Conservation (phyloP, 352 stramenopile genomes). For the Aphanomyces astaci region DNA sequence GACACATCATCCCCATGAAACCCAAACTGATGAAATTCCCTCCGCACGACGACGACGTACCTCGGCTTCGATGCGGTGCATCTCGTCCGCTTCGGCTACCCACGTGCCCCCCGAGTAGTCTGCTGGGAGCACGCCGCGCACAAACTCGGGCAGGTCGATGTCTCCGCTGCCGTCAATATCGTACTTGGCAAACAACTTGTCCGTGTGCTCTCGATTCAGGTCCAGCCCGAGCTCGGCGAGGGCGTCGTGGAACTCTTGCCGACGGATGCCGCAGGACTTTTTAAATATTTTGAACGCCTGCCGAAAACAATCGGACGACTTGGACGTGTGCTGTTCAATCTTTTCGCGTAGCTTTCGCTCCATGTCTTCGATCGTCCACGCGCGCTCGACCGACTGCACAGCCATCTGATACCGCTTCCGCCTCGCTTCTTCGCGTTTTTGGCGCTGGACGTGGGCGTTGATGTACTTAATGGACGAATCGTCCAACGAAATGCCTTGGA, state of each 20-base stretch:
- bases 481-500: conserved; percentile 68
- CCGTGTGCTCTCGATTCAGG: conserved; percentile 41
- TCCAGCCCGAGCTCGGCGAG: conserved; percentile 51
- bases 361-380: conserved; percentile 68
- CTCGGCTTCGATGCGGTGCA: conserved; percentile 45
- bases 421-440: conserved; percentile 43
- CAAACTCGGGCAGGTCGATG: conserved; percentile 76
- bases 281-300: conserved; percentile 79
- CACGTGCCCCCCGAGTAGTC: conserved; percentile 67
- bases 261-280: conserved; percentile 71
- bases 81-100: conserved; percentile 67
- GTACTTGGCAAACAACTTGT: conserved; percentile 60
- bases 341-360: conserved; percentile 75
- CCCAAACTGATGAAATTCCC: neutral
- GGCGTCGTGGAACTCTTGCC: conserved; percentile 56
- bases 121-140: conserved; percentile 59
- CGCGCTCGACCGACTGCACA: conserved; percentile 54
- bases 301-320: conserved; percentile 69
- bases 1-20: neutral
- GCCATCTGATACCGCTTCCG: conserved; percentile 51
- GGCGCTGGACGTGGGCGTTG: conserved; percentile 34
- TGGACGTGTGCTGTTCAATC: conserved; percentile 72
- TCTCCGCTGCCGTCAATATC: conserved; percentile 65
- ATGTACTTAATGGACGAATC: conserved; percentile 45
- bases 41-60: neutral